These are phyloP conservation scores for Daedalea quercina DNA, from an alignment of 768 basidiomycete genomes.

Conservation along the genomic window DNA sequence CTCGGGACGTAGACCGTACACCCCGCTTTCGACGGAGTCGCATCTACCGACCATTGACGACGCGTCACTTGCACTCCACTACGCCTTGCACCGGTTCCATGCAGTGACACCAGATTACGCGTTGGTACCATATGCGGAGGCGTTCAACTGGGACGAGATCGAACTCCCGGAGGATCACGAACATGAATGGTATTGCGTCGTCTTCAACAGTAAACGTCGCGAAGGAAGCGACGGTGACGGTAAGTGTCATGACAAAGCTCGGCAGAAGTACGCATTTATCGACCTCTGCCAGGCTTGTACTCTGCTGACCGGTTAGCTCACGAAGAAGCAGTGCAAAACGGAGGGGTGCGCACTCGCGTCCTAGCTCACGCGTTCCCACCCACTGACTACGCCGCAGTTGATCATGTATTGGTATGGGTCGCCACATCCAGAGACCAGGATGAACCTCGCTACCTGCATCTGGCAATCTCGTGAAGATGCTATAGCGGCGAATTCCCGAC, in stretches of 20 bases:
- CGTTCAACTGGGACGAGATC: constrained; percentile 87
- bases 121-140: constrained; percentile 51
- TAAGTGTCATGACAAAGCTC: too few species aligned
- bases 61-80: constrained; percentile 78
- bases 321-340: constrained; percentile 86
- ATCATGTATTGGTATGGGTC: constrained; percentile 94
- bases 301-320: constrained; percentile 84
- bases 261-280: too few species aligned
- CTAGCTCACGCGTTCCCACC: background rate
- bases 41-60: constrained; percentile 83
- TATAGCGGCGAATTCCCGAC: constrained; percentile 68
- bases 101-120: constrained; percentile 62
- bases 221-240: constrained; percentile 62
- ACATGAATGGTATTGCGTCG: constrained; percentile 90
- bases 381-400: constrained; percentile 35
- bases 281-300: constrained; percentile 77
- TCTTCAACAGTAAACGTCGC: constrained; percentile 76
- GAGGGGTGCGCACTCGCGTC: constrained; percentile 47
- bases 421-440: constrained; percentile 64
- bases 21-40: constrained; percentile 57
- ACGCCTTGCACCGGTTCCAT: constrained; percentile 71
- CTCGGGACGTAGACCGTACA: constrained; percentile 17
- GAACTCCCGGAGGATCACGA: constrained; percentile 62
- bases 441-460: constrained; percentile 93
- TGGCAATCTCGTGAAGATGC: constrained; percentile 91